Conservation (phyloP, 768 basidiomycete species). For the Scleroderma bovista region DNA sequence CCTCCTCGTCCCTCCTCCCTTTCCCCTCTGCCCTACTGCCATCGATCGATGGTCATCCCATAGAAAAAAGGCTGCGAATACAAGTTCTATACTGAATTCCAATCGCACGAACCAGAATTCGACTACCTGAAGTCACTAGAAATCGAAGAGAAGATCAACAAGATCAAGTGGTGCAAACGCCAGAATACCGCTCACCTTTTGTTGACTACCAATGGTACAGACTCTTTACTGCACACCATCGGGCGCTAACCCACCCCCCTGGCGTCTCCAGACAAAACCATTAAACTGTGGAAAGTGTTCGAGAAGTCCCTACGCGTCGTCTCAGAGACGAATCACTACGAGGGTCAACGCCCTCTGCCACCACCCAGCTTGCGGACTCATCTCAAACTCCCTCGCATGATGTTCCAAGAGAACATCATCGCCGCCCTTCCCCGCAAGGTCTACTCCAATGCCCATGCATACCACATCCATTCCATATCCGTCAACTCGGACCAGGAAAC, state of each 20-base stretch:
- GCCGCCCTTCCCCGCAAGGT: slow-evolving; percentile 98
- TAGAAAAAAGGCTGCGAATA: slow-evolving; percentile 99
- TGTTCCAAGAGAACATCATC: slow-evolving; percentile 94
- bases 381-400: slow-evolving; percentile 85
- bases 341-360: slow-evolving; percentile 67
- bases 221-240: neutral
- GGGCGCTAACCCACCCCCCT: slow-evolving; percentile 1
- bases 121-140: slow-evolving; percentile 99
- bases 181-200: slow-evolving; percentile 98
- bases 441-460: slow-evolving; percentile 98
- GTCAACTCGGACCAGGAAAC: slow-evolving; percentile 99
- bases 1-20: slow-evolving; percentile 9
- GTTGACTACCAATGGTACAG: slow-evolving; percentile 90
- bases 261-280: slow-evolving; percentile 81
- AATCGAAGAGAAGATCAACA: slow-evolving; percentile 99
- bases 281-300: slow-evolving; percentile 99
- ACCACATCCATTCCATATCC: slow-evolving; percentile 99
- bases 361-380: slow-evolving; percentile 53
- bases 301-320: slow-evolving; percentile 96
- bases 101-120: slow-evolving; percentile 99
- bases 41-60: slow-evolving; percentile 14
- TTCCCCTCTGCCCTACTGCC: slow-evolving; percentile 7
- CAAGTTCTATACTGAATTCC: slow-evolving; percentile 99
- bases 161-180: slow-evolving; percentile 99
- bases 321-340: slow-evolving; percentile 90